Evolutionary conservation across 2,329 filamentous ascomycete genomes (phyloP), one percentile per base, ranked within the genome.

Genomic region (Penicillium digitatum): DNA sequence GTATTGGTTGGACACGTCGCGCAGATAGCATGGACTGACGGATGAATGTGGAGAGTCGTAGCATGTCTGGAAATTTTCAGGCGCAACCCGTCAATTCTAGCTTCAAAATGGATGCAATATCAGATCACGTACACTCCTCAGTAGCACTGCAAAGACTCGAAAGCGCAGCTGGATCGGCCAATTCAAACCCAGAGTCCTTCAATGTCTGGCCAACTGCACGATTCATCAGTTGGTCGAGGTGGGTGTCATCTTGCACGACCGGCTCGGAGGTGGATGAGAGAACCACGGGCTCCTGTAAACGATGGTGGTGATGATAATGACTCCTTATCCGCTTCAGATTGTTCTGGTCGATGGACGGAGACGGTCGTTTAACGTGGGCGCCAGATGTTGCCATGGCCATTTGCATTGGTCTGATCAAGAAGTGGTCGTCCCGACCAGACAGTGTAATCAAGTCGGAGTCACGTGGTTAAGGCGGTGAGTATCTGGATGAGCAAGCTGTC

Each of bases 11-110:
- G 10, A 74, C 78, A 48, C 84, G 80, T 45, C 84, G 79, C 48
- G 77, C 77, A 42, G 78, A 76, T 38, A 76, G 70, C 84, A 87
- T 87, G 6, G 82, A 84, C 44, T 77, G 76, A 38, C 79, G 79
- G 32, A 84, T 78, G 56, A 79, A 75, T 29, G 76, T 74, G 35
- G 82, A 74, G 58, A 86, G 79, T 52, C 76, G 75, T 42, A 79
- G 75, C 68, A 86, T 79, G 67, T 81, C 81, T 83, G 65, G 56
- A 67, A 64, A 56, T 54, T 61, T 61, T 31, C 31, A 26, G 63
- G 67, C 59, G 66, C 45, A 62, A 52, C 40, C 18, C 39, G 42
- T 61, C 45, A 56, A 62, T 61, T 51, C 55, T 57, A 51, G 51
- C 57, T 56, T 46, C 43, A 24, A 34, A 37, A 37, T 27, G 34